Base-by-base conservation (phyloP, 768 basidiomycete species). In the Exsudoporus frostii region DNA sequence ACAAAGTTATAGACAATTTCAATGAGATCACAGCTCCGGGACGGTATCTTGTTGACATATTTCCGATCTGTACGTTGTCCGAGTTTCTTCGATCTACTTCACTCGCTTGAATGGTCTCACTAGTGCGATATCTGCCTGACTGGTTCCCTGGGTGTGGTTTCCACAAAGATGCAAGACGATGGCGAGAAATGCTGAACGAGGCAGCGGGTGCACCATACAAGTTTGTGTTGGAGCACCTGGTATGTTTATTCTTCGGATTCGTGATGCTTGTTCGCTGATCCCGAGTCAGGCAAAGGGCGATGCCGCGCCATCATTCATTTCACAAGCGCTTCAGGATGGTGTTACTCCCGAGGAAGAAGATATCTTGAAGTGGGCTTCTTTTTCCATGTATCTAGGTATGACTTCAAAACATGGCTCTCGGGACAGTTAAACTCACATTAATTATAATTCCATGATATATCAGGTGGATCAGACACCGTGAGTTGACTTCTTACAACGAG, bases 381-480 rank as follows among this genome's bases (percentile, higher is more conserved):
- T 59, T n/a, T 37, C 51, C n/a, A 55, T 62, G 54, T 62, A 60
- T 33, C 0, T 57, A 3, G 60, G 64, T 63, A 50, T 27, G 52
- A 5, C 6, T 41, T 51, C 9, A 1, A 10, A 1, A 25, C 7
- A 29, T 43, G 32, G 7, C 10, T 24, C 3, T 1, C 7, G 5
- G n/a, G 7, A 37, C 9, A 7, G 5, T 10, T 13, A 3, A 14
- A n/a, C 45, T 48, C 11, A 30, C n/a, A 8, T 55, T 2, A 4
- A 33, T 22, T 7, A 4, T 36, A 9, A 4, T 20, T 45, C 10
- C 10, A 10, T 36, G 9, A 14, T 44, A 6, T 33, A 33, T 40
- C 38, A 77, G 79, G 38, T 25, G 63, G 51, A 45, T 30, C 57
- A 4, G 60, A 65, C 9, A 61, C 56, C 0, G 62, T 57, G 13